Conservation (phyloP, 176 grass and related monocot genomes). For the Microstegium vimineum region DNA sequence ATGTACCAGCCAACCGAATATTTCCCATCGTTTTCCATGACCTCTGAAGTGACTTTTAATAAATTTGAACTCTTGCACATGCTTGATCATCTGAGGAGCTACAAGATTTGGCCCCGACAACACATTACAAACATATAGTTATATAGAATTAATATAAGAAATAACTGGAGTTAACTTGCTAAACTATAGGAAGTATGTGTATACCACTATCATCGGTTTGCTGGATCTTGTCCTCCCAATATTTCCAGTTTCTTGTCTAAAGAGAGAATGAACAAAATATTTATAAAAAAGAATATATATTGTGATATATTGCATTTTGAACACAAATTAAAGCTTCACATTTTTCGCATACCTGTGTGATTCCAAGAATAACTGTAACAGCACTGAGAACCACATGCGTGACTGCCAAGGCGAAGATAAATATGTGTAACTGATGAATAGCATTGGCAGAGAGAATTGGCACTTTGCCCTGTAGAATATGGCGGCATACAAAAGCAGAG, state of each 20-base stretch:
- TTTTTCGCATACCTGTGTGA: slow-evolving; percentile 38
- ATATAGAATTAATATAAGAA: not conserved
- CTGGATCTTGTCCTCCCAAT: slow-evolving; percentile 60
- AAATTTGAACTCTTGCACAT: slow-evolving; percentile 47
- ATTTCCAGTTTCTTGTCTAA: slow-evolving; percentile 62
- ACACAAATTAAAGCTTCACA: not conserved
- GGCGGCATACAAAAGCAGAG: not conserved
- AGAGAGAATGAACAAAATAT: not conserved
- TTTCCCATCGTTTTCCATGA: slow-evolving; percentile 34
- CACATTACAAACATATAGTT: not conserved
- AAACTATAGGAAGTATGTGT: not conserved
- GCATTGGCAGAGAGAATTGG: slow-evolving; percentile 85
- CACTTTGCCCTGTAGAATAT: slow-evolving; percentile 52
- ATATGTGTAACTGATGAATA: slow-evolving; percentile 84
- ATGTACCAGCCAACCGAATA: slow-evolving; percentile 66
- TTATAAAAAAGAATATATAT: slow-evolving; percentile 4
- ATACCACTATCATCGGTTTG: slow-evolving; percentile 33
- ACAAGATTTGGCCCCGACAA: not conserved
- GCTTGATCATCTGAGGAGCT: slow-evolving; percentile 44
- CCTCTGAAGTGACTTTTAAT: slow-evolving; percentile 41
- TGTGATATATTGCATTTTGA: no score
- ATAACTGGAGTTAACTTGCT: not conserved
- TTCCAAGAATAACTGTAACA: slow-evolving; percentile 62
- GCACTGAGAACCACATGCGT: slow-evolving; percentile 76
- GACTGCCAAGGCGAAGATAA: slow-evolving; percentile 78